Evolutionary conservation across 1,139 yeast species (phyloP), one percentile per base, ranked within the genome.

Genomic region (Geotrichum carabidarum): DNA sequence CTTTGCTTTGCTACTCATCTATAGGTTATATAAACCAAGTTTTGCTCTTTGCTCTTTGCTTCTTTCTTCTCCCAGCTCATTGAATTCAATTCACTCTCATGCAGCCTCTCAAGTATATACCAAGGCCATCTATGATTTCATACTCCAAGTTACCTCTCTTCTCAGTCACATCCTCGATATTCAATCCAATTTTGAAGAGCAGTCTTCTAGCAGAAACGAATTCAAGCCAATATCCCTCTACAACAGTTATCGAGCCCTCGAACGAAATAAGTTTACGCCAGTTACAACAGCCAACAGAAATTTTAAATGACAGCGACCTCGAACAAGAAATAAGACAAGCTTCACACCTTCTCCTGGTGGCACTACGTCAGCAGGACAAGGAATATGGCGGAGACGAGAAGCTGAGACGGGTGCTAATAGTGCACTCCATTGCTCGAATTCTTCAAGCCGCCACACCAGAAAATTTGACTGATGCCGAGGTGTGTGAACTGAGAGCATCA

Each of bases 251-350:
- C 11, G 36, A 27, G 18, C 34, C 22, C 27, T 38, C 22, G 32
- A 8, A 22, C 9, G 40, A 46, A 18, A 27, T 46, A 11, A 12
- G 22, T 27, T 18, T 37, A n/a, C 36, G 32, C 17, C 34, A 36
- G 15, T 36, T 36, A 9, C 51, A 40, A 32, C 41, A 30, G 14
- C 14, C 32, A 8, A 18, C 47, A 18, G 35, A 41, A 12, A 12
- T 34, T 8, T 17, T 32, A 9, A 15, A 12, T 8, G 50, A 45
- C 18, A 44, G 46, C 41, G 41, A 51, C 6, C 11, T 32, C 8
- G 54, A 51, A 18, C 44, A 35, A 18, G 54, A 51, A 22, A 42
- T 51, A 11, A 27, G 47, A 17, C 54, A 51, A 30, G 54, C 54
- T 1, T 45, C 54, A 2, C 50, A 51, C 31, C 42, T 51, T 14